These are phyloP conservation scores for Glutinoglossum americanum DNA, from an alignment of 495 filamentous ascomycete species.

Conservation along the genomic window DNA sequence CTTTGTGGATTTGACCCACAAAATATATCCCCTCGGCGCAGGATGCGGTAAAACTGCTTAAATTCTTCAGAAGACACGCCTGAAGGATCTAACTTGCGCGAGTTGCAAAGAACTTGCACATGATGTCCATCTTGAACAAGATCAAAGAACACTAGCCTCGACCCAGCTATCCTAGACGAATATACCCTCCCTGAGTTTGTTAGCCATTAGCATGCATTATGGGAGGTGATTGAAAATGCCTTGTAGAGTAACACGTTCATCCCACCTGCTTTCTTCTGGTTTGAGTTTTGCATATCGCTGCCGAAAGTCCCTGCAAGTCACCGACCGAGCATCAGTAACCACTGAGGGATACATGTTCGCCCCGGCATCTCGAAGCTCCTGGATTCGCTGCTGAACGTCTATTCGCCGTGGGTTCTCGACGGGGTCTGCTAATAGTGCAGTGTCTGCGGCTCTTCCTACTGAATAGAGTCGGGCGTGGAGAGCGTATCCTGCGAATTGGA, in stretches of 20 bases:
- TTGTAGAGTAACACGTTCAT: constrained; percentile 23
- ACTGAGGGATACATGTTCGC: constrained; percentile 31
- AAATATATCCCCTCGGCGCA: constrained; percentile 57
- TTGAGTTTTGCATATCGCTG: constrained; percentile 13
- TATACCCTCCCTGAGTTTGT: constrained; percentile 36
- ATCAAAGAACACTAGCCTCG: constrained; percentile 69
- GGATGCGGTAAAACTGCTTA: constrained; percentile 31
- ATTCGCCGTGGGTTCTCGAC: constrained; percentile 5
- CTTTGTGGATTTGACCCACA: constrained; percentile 28
- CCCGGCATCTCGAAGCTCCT: constrained; percentile 24
- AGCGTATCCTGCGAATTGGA: constrained; percentile 4
- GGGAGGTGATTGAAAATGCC: constrained; percentile 8
- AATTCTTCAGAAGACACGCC: constrained; percentile 27
- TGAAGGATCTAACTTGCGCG: constrained; percentile 25
- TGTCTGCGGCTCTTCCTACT: constrained; percentile 7
- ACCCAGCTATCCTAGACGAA: constrained; percentile 33
- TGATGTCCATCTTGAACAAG: constrained; percentile 44
- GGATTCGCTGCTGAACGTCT: constrained; percentile 25
- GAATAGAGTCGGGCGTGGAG: constrained; percentile 26
- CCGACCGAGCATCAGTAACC: constrained; percentile 5
- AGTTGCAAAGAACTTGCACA: constrained; percentile 54
- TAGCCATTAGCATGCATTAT: not conserved
- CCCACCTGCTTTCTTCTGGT: constrained; percentile 3
- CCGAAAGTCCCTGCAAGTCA: constrained; percentile 10
- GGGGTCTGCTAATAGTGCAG: not conserved